phyloP scores from a whole-genome alignment of 2,329 filamentous ascomycete genomes.

The Penicillium sumatraense region DNA sequence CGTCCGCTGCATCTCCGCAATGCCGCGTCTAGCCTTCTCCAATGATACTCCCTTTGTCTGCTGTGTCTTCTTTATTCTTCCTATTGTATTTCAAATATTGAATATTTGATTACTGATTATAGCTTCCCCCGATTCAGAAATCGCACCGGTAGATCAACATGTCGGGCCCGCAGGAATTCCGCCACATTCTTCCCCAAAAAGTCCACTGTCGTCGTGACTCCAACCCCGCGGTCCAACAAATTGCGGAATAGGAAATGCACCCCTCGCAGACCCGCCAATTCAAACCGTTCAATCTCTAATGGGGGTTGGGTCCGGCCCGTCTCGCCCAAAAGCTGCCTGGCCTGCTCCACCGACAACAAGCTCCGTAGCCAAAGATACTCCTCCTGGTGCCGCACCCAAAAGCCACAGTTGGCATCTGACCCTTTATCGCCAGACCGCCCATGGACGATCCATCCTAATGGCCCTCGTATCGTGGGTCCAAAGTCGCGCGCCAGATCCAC shows the following conservation, averaged over 20 bases:
- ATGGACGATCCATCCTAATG: conserved; percentile 41
- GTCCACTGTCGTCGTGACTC: conserved; percentile 40
- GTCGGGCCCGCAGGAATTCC: conserved; percentile 40
- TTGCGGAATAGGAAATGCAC: conserved; percentile 48
- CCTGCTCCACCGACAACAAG: conserved; percentile 22
- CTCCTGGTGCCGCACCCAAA: conserved; percentile 48
- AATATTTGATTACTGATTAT: too few species aligned
- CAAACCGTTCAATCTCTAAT: conserved; percentile 49
- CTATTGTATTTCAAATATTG: too few species aligned
- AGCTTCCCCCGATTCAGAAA: conserved; percentile 36
- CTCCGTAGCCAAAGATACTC: conserved; percentile 51
- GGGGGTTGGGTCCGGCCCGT: conserved; percentile 6
- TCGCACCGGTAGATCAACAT: conserved; percentile 41
- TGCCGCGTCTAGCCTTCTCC: too few species aligned
- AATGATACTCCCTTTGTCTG: too few species aligned
- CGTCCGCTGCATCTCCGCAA: too few species aligned
- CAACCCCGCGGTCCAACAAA: conserved; percentile 42
- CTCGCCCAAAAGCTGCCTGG: conserved; percentile 24
- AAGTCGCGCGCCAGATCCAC: conserved; percentile 25
- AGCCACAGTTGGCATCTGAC: conserved; percentile 51
- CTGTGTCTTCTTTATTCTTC: too few species aligned
- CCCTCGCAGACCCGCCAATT: conserved; percentile 48
- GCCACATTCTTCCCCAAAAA: conserved; percentile 47
- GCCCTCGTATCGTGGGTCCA: conserved; percentile 30
- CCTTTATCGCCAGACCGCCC: conserved; percentile 52